phyloP scores from a whole-genome alignment of 331 rosid genomes.

The Quercus lobata region DNA sequence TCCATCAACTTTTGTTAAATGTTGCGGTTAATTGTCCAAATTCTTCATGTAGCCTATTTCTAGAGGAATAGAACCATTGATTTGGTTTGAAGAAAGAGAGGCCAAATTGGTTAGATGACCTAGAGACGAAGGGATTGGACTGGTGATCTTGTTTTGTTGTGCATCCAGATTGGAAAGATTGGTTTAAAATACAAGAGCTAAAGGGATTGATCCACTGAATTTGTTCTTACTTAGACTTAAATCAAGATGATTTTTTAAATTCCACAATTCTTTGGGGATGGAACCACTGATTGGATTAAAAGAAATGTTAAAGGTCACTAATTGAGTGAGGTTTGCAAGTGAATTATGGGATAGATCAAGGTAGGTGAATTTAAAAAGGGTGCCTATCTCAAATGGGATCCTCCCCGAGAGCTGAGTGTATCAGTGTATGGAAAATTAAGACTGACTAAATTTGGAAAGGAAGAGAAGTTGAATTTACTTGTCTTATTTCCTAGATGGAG shows the following conservation, averaged over 20 bases:
- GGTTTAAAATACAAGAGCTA: not conserved
- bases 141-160: too few species aligned
- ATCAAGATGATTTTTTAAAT: not conserved
- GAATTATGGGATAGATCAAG: not conserved
- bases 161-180: too few species aligned
- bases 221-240: not conserved
- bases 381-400: not conserved
- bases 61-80: too few species aligned
- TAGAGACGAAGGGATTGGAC: not conserved
- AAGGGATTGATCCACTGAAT: not conserved
- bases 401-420: not conserved
- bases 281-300: not conserved
- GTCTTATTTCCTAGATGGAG: not conserved
- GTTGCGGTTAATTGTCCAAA: not conserved
- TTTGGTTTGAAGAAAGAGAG: too few species aligned
- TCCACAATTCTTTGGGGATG: not conserved
- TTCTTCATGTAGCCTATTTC: not conserved
- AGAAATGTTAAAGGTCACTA: not conserved
- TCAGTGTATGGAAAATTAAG: not conserved
- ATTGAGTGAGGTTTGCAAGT: not conserved
- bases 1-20: too few species aligned
- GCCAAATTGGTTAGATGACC: too few species aligned
- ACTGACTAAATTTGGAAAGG: not conserved
- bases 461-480: not conserved
- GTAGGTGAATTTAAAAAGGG: not conserved